Evolutionary conservation across 1,139 yeast genomes (phyloP).

Genomic region (Saccharomyces hybrid): DNA sequence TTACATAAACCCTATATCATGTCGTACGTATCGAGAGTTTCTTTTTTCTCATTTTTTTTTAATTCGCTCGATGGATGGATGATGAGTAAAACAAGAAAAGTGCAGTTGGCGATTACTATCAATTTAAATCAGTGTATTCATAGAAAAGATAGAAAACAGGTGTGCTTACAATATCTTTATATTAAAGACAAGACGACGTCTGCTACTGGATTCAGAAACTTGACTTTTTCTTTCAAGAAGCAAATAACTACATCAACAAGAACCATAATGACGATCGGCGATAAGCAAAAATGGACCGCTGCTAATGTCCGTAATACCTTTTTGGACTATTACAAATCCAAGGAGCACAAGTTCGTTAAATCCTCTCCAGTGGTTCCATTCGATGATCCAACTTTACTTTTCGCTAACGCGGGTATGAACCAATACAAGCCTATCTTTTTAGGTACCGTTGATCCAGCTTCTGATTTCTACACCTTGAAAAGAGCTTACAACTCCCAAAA

Average conservation of each 20-base stretch:
- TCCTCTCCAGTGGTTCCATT: slow-evolving; percentile 94
- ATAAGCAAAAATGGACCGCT: slow-evolving; percentile 51
- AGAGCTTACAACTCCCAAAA: slow-evolving; percentile 94
- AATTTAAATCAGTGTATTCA: background rate
- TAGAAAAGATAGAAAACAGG: background rate
- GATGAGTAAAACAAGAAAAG: background rate
- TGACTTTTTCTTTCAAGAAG: background rate
- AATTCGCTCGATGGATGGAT: background rate
- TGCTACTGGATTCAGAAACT: background rate
- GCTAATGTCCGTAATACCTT: slow-evolving; percentile 78
- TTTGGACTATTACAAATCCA: slow-evolving; percentile 65
- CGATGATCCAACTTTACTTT: slow-evolving; percentile 91
- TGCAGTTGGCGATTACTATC: background rate
- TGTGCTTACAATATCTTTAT: background rate
- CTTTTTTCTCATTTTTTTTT: background rate
- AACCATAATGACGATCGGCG: slow-evolving; percentile 28
- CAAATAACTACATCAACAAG: background rate
- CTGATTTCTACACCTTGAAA: slow-evolving; percentile 73
- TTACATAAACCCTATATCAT: background rate
- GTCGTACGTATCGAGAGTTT: background rate
- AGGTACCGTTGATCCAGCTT: slow-evolving; percentile 93
- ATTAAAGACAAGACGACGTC: background rate
- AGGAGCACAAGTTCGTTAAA: slow-evolving; percentile 73
- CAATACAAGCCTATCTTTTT: slow-evolving; percentile 94
- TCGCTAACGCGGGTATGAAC: slow-evolving; percentile 98